Conservation (phyloP, 2,329 filamentous ascomycete genomes). For the Aspergillus aculeatus region DNA sequence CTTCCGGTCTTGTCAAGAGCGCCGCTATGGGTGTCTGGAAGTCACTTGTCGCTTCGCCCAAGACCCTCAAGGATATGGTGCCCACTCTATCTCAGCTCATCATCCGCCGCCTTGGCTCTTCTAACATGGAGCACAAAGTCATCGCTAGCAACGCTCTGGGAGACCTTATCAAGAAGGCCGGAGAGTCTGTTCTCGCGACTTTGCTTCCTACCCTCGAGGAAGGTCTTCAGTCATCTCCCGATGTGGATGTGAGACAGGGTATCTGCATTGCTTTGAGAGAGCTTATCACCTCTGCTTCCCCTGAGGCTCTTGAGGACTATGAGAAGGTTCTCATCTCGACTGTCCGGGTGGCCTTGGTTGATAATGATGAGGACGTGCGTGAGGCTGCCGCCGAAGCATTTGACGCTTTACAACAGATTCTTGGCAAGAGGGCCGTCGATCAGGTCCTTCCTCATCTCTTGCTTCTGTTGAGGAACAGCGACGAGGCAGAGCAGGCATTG, state of each 20-base stretch:
- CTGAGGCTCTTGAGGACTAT: conserved; percentile 87
- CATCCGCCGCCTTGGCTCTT: conserved; percentile 87
- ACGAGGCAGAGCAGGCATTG: conserved; percentile 86
- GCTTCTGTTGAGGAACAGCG: conserved; percentile 79
- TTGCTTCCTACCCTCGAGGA: conserved; percentile 90
- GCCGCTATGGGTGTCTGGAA: conserved; percentile 96
- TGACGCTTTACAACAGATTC: conserved; percentile 86
- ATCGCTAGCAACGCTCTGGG: conserved; percentile 97
- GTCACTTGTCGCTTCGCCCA: conserved; percentile 85
- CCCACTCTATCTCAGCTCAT: conserved; percentile 93
- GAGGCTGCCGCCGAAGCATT: conserved; percentile 97
- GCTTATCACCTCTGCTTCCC: conserved; percentile 82
- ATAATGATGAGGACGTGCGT: conserved; percentile 83
- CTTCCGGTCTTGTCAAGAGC: conserved; percentile 82
- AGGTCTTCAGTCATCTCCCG: conserved; percentile 80
- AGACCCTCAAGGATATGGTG: conserved; percentile 90
- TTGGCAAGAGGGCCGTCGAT: conserved; percentile 92
- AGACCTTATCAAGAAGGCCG: conserved; percentile 94
- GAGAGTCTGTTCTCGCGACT: conserved; percentile 85
- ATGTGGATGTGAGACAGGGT: conserved; percentile 91
- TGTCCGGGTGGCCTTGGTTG: conserved; percentile 86
- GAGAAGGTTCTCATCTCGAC: conserved; percentile 94
- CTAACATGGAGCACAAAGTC: conserved; percentile 97
- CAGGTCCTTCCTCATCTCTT: conserved; percentile 92
- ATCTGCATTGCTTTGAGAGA: conserved; percentile 96